phyloP scores from a whole-genome alignment of 2,329 filamentous ascomycete genomes.

The Cladosporium sp. region DNA sequence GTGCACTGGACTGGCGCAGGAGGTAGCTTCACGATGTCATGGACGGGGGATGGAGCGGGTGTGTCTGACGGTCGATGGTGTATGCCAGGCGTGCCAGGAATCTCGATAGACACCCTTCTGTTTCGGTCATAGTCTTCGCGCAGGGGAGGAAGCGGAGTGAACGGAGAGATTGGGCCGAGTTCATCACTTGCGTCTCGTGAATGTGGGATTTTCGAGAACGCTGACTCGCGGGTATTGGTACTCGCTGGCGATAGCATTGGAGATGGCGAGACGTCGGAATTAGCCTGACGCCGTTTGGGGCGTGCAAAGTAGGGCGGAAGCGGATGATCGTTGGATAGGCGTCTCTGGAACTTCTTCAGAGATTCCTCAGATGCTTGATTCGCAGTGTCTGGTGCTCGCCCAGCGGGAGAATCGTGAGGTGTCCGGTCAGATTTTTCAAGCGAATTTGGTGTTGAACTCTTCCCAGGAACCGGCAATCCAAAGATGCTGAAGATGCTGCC shows the following conservation, averaged over 20 bases:
- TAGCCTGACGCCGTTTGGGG: not conserved
- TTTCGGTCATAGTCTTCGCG: constrained; percentile 11
- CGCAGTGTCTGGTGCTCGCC: not conserved
- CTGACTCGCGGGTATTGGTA: not conserved
- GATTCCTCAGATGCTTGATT: not conserved
- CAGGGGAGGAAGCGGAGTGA: constrained; percentile 8
- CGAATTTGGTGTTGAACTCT: not conserved
- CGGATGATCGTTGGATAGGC: not conserved
- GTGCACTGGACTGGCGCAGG: not conserved
- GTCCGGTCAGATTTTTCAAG: not conserved
- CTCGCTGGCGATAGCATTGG: not conserved
- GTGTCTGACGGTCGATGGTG: constrained; percentile 7
- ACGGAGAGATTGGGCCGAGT: not conserved
- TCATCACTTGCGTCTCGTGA: not conserved
- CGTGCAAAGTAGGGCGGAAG: not conserved
- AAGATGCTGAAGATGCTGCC: constrained; percentile 18
- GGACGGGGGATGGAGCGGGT: not conserved
- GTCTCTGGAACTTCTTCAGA: not conserved
- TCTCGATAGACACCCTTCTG: constrained; percentile 9
- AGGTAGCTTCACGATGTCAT: not conserved
- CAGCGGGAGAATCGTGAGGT: not conserved
- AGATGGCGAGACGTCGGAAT: not conserved
- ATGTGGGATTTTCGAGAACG: not conserved
- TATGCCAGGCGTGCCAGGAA: constrained; percentile 4
- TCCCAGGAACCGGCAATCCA: constrained; percentile 9